Percentiles rank a stretch among this genome's conserved stretches.
phyloP scores from a whole-genome alignment of 441 rosid species.

The Gossypium davidsonii region DNA sequence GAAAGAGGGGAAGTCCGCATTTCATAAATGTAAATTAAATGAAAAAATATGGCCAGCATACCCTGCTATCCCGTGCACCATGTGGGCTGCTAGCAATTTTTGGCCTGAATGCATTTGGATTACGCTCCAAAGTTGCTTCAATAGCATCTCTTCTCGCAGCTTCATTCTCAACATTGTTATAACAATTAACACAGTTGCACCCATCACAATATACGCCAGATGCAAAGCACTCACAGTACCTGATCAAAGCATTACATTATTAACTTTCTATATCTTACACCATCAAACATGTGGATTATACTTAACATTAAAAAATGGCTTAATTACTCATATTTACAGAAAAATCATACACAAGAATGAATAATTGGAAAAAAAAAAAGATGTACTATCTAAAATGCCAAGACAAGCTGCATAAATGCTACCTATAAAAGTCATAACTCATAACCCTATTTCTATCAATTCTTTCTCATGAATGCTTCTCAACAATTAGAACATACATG shows the following conservation, averaged over 20 bases:
- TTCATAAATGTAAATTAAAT: background rate
- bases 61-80: slow-evolving; percentile 50
- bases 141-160: slow-evolving; percentile 66
- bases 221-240: slow-evolving; percentile 96
- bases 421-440: background rate
- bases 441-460: background rate
- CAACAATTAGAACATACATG: background rate
- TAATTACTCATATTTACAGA: background rate
- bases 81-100: slow-evolving; percentile 89
- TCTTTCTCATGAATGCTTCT: background rate
- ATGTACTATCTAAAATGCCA: background rate
- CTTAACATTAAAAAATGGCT: background rate
- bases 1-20: background rate
- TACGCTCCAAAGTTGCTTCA: slow-evolving; percentile 65
- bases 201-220: slow-evolving; percentile 80
- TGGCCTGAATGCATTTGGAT: slow-evolving; percentile 89
- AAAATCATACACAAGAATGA: background rate
- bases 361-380: background rate
- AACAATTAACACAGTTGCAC: slow-evolving; percentile 77
- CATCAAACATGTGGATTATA: background rate
- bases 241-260: slow-evolving; percentile 25
- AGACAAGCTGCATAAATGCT: background rate
- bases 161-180: slow-evolving; percentile 75
- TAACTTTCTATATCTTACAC: slow-evolving; percentile 11
- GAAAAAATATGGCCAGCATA: slow-evolving; percentile 17